Percentiles rank a stretch among this genome's conserved stretches.
Conservation (phyloP, 805 yeast species). For the Hanseniaspora guilliermondii region DNA sequence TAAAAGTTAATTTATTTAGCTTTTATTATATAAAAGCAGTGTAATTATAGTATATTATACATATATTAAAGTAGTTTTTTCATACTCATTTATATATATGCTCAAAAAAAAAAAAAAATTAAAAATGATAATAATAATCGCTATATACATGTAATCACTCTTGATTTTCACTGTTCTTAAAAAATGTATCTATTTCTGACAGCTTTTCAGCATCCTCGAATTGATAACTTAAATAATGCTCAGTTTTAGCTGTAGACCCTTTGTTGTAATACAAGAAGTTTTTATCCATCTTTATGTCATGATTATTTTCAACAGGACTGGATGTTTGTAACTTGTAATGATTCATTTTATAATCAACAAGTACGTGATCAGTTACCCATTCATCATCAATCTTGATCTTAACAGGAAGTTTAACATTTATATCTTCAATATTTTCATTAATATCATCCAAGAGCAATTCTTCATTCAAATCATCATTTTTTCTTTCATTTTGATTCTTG, state of each 20-base stretch:
- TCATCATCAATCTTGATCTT: not conserved
- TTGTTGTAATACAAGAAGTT: not conserved
- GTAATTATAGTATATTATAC: too few species aligned
- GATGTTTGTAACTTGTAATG: not conserved
- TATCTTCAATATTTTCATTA: too few species aligned
- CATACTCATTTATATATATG: too few species aligned
- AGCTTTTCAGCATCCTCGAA: not conserved
- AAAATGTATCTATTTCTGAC: not conserved
- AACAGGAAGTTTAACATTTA: not conserved
- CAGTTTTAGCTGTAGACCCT: not conserved
- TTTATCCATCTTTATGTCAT: not conserved
- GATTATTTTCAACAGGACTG: not conserved
- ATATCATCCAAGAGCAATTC: not conserved
- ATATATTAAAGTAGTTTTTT: too few species aligned
- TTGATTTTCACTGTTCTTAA: not conserved
- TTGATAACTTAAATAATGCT: not conserved
- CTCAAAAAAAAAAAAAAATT: too few species aligned
- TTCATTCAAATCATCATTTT: not conserved
- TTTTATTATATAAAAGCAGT: too few species aligned
- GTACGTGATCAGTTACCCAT: not conserved
- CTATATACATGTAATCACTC: not conserved
- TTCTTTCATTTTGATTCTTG: not conserved
- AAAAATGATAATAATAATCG: too few species aligned
- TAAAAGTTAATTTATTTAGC: too few species aligned
- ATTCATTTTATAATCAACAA: not conserved